Evolutionary conservation across 164 flowering plant genomes (phyloP), one percentile per base, ranked within the genome.

Genomic region (Vitis rupestris): DNA sequence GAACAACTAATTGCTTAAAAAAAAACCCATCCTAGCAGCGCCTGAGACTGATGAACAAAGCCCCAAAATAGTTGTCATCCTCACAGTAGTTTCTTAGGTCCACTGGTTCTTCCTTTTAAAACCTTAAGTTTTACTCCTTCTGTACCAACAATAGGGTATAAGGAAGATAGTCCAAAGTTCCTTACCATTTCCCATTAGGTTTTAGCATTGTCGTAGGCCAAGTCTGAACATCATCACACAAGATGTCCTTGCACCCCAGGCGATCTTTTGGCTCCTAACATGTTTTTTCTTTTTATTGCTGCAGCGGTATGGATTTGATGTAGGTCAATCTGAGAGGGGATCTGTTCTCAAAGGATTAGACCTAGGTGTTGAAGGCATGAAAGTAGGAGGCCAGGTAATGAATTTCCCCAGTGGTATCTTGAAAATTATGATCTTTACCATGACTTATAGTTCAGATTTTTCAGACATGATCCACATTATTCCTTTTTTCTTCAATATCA

Each of bases 271-370:
- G 5, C 1, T 52, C n/a, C 7, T n/a, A 52, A 52, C 15, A 52
- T 12, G n/a, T 12, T 52, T 52, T 2, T 52, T 11, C 55, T 12
- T 52, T n/a, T 52, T 52, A 64, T 70, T 69, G 49, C 56, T 87
- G 82, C 87, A 94, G 99, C 99, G 98, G 59, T 94, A 94, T 71
- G 99, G 99, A 70, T 94, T 94, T 82, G 97, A 92, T 76, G 95
- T 94, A 65, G 99, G 99, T 59, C 88, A 94, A 67, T 94, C 99
- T 31, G 95, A 88, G 81, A 86, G 84, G 64, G 97, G 99, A 59
- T 30, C 59, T 4, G 97, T 94, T 53, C 92, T 94, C 48, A 90
- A 88, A 79, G 99, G 99, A 64, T 82, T 94, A 66, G 99, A 94
- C 74, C 75, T 90, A 19, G 99, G 99, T 51, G 97, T 92, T 71